Evolutionary conservation across 169 alveolate species (phyloP), one percentile per base, ranked within the genome.

Genomic region (Eimeria acervulina): DNA sequence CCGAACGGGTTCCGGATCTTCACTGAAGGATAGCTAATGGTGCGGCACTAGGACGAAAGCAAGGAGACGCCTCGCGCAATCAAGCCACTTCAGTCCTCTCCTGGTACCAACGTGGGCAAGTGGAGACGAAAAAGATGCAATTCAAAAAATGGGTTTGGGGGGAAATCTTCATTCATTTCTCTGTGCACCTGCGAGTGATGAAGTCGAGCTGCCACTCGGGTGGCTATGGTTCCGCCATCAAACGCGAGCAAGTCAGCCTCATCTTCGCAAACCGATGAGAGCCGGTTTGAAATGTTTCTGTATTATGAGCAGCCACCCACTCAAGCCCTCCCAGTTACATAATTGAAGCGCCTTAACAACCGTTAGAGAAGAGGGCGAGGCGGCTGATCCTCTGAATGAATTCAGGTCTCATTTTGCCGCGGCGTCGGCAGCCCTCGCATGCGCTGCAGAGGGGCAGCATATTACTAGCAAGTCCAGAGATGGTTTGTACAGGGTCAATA

Each of bases 361-460:
- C 33, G 2, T 33, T 72, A 33, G 52, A 72, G 31, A 28, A 1
- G 12, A 21, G 10, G 17, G 83, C 31, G 52, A 19, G 52, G 83
- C 47, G 83, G 7, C 31, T 5, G 33, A 19, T 72, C 12, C 83
- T 17, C 51, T 6, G 38, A 17, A 0, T 33, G 83, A 19, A 17
- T 17, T 47, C 83, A 72, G 51, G 52, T 72, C 40, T 68, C 21
- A 36, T 33, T 38, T 2, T 31, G 47, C 51, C 36, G 83, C 38
- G 83, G 83, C 28, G 83, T 72, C 83, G 83, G 83, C 83, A 36
- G 83, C 52, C 83, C 83, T 72, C 52, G 83, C 52, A 72, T 28
- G 42, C 42, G 83, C 83, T 36, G 52, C n/a, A 19, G 31, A 3
- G 31, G 42, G 83, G 83, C 83, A 72, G 19, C 36, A 36, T 33